Conservation (phyloP, 495 filamentous ascomycete species). For the Tuber aestivum region DNA sequence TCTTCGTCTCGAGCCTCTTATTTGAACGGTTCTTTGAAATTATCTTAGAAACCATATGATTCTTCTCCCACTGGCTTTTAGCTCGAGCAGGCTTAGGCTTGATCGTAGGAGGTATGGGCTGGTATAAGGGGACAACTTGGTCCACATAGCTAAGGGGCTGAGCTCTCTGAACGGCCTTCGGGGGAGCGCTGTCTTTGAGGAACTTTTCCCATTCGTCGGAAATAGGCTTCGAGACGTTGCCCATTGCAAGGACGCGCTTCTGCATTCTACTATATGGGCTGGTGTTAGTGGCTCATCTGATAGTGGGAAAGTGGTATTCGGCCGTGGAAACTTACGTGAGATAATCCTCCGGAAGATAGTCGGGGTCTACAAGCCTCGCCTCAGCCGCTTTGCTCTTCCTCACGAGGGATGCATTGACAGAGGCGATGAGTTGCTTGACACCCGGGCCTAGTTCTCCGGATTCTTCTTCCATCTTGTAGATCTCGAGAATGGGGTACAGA, state of each 20-base stretch:
- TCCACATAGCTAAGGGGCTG: not conserved
- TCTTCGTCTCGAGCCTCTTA: not conserved
- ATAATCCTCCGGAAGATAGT: not conserved
- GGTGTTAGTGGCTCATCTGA: not conserved
- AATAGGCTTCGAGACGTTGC: not conserved
- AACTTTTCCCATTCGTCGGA: not conserved
- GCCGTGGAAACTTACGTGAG: not conserved
- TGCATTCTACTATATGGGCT: not conserved
- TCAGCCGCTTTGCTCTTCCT: not conserved
- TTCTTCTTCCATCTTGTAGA: not conserved
- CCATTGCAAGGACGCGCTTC: not conserved
- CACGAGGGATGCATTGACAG: not conserved
- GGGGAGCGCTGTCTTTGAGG: not conserved
- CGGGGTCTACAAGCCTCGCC: not conserved
- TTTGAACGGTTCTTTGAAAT: not conserved
- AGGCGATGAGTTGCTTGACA: not conserved
- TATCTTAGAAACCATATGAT: not conserved
- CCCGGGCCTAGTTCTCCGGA: not conserved
- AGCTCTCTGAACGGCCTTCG: not conserved
- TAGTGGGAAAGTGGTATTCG: not conserved
- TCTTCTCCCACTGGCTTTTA: not conserved
- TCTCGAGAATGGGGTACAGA: not conserved
- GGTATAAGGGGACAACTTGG: not conserved
- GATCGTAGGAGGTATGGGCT: not conserved
- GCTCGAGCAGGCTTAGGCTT: not conserved